These are phyloP conservation scores for Goniomonas avonlea DNA, from an alignment of 78 protist genomes.

Conservation along the genomic window DNA sequence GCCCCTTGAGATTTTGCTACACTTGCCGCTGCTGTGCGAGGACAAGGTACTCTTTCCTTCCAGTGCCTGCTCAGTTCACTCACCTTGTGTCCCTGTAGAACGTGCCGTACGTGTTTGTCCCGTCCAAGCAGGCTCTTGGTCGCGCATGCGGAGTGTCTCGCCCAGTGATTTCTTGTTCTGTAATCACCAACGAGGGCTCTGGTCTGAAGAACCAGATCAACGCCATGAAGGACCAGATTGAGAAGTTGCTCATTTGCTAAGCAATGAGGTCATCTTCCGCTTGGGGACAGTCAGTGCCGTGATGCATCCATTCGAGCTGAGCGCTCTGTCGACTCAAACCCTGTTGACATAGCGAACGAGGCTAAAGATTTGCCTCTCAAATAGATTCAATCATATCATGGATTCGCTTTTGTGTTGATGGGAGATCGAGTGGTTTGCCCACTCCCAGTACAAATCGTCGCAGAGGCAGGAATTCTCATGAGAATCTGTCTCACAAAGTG, in stretches of 20 bases:
- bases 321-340: no score
- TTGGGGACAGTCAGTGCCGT: no score
- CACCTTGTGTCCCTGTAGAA: conserved; percentile 42
- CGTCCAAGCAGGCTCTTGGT: conserved; percentile 87
- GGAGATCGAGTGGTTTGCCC: no score
- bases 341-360: no score
- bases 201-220: conserved; percentile 74
- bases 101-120: conserved; percentile 95
- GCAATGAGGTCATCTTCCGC: no score
- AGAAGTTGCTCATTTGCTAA: conserved; percentile 63
- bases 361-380: no score
- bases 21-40: conserved; percentile 97
- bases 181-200: conserved; percentile 75
- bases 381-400: no score
- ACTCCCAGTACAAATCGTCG: no score
- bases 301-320: no score
- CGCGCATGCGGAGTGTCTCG: conserved; percentile 96
- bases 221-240: conserved; percentile 67
- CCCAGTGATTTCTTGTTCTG: conserved; percentile 83
- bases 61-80: neutral
- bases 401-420: neutral
- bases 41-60: conserved; percentile 61
- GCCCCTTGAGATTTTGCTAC: conserved; percentile 96
- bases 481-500: no score
- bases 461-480: no score